Evolutionary conservation across 169 alveolate species (phyloP).

Genomic region (Babesia sp.): DNA sequence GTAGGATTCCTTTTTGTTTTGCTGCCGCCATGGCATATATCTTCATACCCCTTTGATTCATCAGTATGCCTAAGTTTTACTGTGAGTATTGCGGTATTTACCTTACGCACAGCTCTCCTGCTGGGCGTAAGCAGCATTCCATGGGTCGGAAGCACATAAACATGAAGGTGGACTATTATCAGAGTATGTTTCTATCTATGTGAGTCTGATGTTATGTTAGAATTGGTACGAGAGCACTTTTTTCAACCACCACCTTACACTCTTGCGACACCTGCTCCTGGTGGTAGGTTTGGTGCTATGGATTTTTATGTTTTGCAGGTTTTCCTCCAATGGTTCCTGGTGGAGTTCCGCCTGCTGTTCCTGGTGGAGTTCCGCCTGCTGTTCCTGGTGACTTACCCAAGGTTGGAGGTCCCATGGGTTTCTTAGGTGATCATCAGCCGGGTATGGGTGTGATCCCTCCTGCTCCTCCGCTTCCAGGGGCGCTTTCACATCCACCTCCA

Average conservation of each 20-base stretch:
- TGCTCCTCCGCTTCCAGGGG: constrained; percentile 11
- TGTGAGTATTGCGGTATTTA: constrained; percentile 99
- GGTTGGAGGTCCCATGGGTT: neutral
- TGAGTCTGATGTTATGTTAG: constrained; percentile 9
- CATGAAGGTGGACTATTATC: constrained; percentile 96
- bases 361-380: neutral
- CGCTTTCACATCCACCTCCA: constrained; percentile 16
- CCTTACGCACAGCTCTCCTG: constrained; percentile 97
- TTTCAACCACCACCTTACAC: constrained; percentile 65
- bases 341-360: neutral
- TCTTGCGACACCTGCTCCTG: constrained; percentile 11
- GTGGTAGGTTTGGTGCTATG: constrained; percentile 15
- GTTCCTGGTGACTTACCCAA: neutral
- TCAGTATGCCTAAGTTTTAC: constrained; percentile 97
- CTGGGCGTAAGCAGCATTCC: constrained; percentile 97
- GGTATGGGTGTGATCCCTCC: constrained; percentile 5
- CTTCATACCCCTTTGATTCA: too few species aligned
- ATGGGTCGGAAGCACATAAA: constrained; percentile 97
- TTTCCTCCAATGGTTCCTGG: constrained; percentile 27
- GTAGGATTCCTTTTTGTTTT: too few species aligned
- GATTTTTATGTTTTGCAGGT: neutral
- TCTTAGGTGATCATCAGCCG: neutral
- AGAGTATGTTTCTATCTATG: constrained; percentile 64
- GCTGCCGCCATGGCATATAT: neutral
- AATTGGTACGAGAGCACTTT: constrained; percentile 58